phyloP scores from a whole-genome alignment of 345 rosid genomes.

The Heritiera fomes region DNA sequence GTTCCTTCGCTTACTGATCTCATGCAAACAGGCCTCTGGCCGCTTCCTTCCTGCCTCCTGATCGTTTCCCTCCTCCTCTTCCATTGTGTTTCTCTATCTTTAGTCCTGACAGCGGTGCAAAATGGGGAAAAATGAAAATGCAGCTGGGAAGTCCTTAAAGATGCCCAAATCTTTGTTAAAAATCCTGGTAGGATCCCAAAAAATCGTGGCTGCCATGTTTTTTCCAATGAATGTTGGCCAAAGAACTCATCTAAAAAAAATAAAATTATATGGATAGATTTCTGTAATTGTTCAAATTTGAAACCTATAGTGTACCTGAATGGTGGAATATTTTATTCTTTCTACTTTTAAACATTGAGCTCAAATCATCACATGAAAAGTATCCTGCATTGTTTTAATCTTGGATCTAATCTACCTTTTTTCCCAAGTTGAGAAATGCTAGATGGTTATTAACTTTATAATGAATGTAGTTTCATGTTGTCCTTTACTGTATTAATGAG shows the following conservation, averaged over 20 bases:
- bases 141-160: not conserved
- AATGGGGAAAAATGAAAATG: not conserved
- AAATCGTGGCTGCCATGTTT: not conserved
- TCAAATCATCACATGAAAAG: not conserved
- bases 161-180: not conserved
- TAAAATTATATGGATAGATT: not conserved
- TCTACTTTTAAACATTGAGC: slow-evolving; percentile 1
- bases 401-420: not conserved
- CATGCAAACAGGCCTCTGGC: not conserved
- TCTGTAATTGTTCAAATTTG: not conserved
- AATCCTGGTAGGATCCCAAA: not conserved
- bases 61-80: not conserved
- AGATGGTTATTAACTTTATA: not conserved
- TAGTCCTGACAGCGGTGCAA: not conserved
- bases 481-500: slow-evolving; percentile 9
- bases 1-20: not conserved
- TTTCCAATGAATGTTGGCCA: not conserved
- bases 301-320: not conserved
- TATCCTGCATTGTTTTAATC: not conserved
- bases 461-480: not conserved
- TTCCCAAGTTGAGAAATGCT: not conserved
- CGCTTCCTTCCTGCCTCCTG: not conserved
- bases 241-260: not conserved
- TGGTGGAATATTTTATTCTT: not conserved
- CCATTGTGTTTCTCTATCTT: not conserved